Evolutionary conservation across 2,329 filamentous ascomycete species (phyloP).

Genomic region (Tolypocladium album): DNA sequence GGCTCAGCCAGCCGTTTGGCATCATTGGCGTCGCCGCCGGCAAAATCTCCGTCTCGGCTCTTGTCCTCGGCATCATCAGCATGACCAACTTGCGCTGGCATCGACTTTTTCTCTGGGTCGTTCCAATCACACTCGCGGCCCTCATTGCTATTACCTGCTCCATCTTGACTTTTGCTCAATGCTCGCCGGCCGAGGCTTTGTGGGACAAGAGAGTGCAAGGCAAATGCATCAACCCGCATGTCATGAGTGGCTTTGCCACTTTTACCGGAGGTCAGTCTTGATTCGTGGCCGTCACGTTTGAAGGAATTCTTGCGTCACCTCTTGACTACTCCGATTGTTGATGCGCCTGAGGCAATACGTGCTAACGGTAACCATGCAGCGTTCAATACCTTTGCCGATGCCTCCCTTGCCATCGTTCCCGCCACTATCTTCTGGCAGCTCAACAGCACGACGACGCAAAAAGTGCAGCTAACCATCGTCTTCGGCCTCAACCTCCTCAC

Average conservation of each 20-base stretch:
- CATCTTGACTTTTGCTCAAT: slow-evolving; percentile 10
- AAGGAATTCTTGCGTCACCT: neutral
- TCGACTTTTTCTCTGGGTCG: slow-evolving; percentile 9
- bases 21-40: slow-evolving; percentile 11
- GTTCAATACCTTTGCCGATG: slow-evolving; percentile 12
- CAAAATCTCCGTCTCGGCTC: slow-evolving; percentile 10
- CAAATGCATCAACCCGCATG: slow-evolving; percentile 8
- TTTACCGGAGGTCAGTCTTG: slow-evolving; percentile 8
- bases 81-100: slow-evolving; percentile 10
- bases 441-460: slow-evolving; percentile 64
- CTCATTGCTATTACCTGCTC: slow-evolving; percentile 10
- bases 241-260: slow-evolving; percentile 8
- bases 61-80: slow-evolving; percentile 9
- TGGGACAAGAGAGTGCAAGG: slow-evolving; percentile 9
- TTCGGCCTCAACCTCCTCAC: slow-evolving; percentile 13
- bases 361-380: slow-evolving; percentile 2
- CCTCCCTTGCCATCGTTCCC: slow-evolving; percentile 10
- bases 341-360: neutral
- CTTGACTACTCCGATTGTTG: neutral
- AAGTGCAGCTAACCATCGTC: slow-evolving; percentile 49
- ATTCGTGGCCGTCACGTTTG: no score
- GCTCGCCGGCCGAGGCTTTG: slow-evolving; percentile 7
- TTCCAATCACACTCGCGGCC: slow-evolving; percentile 8
- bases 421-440: slow-evolving; percentile 53
- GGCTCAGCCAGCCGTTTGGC: slow-evolving; percentile 9